Evolutionary conservation across 2,329 filamentous ascomycete genomes (phyloP).

Genomic region (Ceratocystis cacaofunesta): DNA sequence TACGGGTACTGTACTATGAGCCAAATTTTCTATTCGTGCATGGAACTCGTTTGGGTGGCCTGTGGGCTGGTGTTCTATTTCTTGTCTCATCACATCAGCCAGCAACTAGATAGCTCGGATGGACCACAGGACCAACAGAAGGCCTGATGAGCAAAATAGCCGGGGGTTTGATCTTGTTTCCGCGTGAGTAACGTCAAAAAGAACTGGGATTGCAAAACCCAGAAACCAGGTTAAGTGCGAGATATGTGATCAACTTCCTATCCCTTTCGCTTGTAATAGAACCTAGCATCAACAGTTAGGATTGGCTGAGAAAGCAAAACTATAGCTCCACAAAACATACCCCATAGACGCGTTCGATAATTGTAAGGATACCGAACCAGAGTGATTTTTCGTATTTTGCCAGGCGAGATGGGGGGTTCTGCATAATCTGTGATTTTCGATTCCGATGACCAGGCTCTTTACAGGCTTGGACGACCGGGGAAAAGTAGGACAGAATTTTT

Average conservation of each 20-base stretch:
- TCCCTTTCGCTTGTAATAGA: neutral
- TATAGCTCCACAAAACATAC: slow-evolving; percentile 1
- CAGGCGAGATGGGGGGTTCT: neutral
- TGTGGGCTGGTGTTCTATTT: neutral
- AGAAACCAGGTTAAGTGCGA: slow-evolving; percentile 2
- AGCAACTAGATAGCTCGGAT: neutral
- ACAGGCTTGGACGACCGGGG: neutral
- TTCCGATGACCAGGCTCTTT: neutral
- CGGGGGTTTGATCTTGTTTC: neutral
- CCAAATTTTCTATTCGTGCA: neutral
- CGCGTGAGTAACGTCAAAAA: neutral
- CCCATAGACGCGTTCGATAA: neutral
- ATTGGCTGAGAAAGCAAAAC: neutral
- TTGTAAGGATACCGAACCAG: neutral
- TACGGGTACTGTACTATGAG: neutral
- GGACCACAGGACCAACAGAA: neutral
- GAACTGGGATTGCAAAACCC: neutral
- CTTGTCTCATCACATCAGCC: neutral
- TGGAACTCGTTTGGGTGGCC: neutral
- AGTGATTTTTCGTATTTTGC: neutral
- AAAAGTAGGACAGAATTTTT: neutral
- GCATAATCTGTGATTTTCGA: neutral
- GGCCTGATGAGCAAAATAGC: neutral
- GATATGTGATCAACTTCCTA: neutral
- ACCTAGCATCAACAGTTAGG: neutral